These are phyloP conservation scores for Blechomonas ayalai DNA, from an alignment of 208 protist genomes.

Conservation along the genomic window DNA sequence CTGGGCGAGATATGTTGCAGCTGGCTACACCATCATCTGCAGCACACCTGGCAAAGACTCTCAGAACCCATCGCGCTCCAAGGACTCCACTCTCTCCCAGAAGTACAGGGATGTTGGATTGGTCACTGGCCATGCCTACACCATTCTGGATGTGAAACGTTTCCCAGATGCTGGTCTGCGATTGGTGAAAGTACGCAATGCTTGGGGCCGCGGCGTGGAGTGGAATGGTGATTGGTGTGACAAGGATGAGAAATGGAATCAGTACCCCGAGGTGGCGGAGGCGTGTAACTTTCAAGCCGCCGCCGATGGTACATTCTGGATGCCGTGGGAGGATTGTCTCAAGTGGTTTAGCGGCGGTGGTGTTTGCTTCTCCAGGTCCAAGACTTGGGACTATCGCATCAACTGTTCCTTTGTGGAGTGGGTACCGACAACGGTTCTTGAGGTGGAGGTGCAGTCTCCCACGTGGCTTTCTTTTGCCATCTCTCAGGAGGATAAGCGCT, in stretches of 20 bases:
- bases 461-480: conserved; percentile 67
- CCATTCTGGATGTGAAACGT: conserved; percentile 49
- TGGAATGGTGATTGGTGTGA: conserved; percentile 78
- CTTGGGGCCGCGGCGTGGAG: conserved; percentile 44
- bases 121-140: conserved; percentile 56
- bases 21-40: conserved; percentile 59
- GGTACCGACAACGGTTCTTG: conserved; percentile 56
- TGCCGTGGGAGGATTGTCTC: conserved; percentile 58
- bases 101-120: conserved; percentile 52
- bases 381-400: conserved; percentile 72
- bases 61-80: conserved; percentile 12
- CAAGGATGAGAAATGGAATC: conserved; percentile 62
- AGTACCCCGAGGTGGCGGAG: conserved; percentile 62
- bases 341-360: conserved; percentile 85
- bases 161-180: conserved; percentile 34
- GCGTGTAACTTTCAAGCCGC: conserved; percentile 51
- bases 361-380: conserved; percentile 60
- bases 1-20: conserved; percentile 19
- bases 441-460: conserved; percentile 50
- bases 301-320: conserved; percentile 74
- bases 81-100: conserved; percentile 12
- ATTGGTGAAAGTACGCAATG: conserved; percentile 69
- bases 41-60: conserved; percentile 58
- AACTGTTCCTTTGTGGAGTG: conserved; percentile 56
- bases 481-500: conserved; percentile 68